Base-by-base conservation (phyloP, 768 basidiomycete genomes). In the Hortiboletus flavorubellus region DNA sequence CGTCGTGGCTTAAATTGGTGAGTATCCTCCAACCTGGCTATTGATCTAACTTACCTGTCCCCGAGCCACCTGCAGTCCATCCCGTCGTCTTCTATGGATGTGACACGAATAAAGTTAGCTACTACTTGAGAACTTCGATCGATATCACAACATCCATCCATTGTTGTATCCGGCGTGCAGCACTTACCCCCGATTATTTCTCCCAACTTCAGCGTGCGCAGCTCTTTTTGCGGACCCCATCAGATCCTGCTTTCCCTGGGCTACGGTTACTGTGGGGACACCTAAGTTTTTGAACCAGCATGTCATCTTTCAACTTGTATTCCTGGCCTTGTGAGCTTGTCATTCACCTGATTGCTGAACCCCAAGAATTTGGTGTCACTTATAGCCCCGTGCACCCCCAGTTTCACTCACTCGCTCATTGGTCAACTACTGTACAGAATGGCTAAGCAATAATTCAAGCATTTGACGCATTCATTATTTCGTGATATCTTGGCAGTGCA, bases 401-500 rank as follows among this genome's bases (percentile, higher is more conserved):
- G n/a, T 38, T 35, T 41, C 46, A n/a, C 41, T 10, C 4, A 2
- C 8, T 26, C 18, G 12, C 21, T 40, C 12, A 5, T 35, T 34
- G 29, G 46, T 35, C 23, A 34, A 21, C 4, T 6, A 39, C 18
- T 26, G 10, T 16, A 43, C 39, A 46, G 51, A 31, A 49, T 46
- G 47, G 26, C n/a, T 42, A 23, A 34, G 23, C 31, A 45, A 30
- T 31, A 53, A 10, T 41, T 46, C 35, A 21, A 26, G 31, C n/a
- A 73, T 59, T 68, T 79, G 41, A 72, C 70, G 12, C 59, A 75
- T 76, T 61, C 57, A 69, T 67, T 18, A 16, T n/a, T 26, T 26
- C 23, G 14, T 31, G 42, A 7, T 23, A 29, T 8, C 31, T 39
- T 31, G 31, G 18, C 8, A 14, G 10, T 9, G 10, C 30, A 43